Conservation (phyloP, 2,329 filamentous ascomycete species). For the Sordariomycetes sp. region DNA sequence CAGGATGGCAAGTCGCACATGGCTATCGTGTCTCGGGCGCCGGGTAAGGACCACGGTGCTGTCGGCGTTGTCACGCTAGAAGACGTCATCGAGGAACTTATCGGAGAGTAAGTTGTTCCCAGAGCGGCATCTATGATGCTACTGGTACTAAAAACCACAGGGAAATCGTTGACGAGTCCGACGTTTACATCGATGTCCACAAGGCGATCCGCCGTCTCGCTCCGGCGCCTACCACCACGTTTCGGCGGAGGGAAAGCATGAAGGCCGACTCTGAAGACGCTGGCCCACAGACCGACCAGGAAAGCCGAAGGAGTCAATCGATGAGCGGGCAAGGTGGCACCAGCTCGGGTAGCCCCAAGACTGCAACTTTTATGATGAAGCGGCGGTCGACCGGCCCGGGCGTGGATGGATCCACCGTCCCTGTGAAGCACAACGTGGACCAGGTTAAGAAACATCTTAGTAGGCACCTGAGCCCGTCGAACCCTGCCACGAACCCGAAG, state of each 20-base stretch:
- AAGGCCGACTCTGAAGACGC: not conserved
- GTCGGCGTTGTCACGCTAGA: slow-evolving; percentile 91
- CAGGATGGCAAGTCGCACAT: slow-evolving; percentile 99
- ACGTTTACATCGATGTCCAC: slow-evolving; percentile 96
- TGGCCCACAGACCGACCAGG: not conserved
- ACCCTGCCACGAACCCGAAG: slow-evolving; percentile 54
- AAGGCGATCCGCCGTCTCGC: slow-evolving; percentile 88
- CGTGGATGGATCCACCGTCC: slow-evolving; percentile 26
- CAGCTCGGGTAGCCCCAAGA: slow-evolving; percentile 24
- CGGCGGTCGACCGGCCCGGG: slow-evolving; percentile 44
- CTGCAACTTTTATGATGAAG: slow-evolving; percentile 49
- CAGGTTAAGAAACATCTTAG: slow-evolving; percentile 51
- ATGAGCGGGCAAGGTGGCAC: not conserved
- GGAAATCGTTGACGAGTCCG: slow-evolving; percentile 98
- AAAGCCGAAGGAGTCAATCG: not conserved
- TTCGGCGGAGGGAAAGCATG: slow-evolving; percentile 22
- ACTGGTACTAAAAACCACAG: slow-evolving; percentile 26
- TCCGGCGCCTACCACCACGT: slow-evolving; percentile 69
- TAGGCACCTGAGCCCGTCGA: slow-evolving; percentile 56
- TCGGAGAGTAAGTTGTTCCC: slow-evolving; percentile 69
- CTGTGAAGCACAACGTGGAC: slow-evolving; percentile 48
- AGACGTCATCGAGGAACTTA: slow-evolving; percentile 96
- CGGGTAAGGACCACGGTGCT: slow-evolving; percentile 83
- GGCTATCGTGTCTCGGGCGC: slow-evolving; percentile 85
- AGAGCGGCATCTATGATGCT: slow-evolving; percentile 10